Conservation (phyloP, 371 early-diverging fungal species). For the Syncephalastrum sp. region DNA sequence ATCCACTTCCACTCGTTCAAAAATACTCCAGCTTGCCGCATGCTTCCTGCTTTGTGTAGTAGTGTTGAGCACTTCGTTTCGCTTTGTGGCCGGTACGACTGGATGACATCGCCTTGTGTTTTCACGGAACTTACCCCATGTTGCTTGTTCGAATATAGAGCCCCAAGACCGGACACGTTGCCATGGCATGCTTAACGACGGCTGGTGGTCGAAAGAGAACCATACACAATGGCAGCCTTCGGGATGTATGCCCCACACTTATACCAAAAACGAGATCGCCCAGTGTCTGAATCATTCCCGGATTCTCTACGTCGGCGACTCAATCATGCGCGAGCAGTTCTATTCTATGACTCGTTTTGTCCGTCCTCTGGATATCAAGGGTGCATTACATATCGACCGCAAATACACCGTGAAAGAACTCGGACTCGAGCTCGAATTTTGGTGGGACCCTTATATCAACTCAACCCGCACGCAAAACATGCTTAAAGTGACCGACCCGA, state of each 20-base stretch:
- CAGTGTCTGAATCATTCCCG: constrained; percentile 48
- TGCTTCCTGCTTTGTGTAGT: constrained; percentile 13
- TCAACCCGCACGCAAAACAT: constrained; percentile 35
- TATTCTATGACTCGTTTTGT: constrained; percentile 49
- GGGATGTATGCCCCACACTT: constrained; percentile 59
- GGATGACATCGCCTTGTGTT: too few relatives aligned
- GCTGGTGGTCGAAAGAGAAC: constrained; percentile 38
- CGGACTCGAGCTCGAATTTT: constrained; percentile 49
- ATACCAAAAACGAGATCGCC: constrained; percentile 34
- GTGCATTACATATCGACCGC: constrained; percentile 40
- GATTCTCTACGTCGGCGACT: constrained; percentile 67
- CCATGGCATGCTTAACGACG: constrained; percentile 46
- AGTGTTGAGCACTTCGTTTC: constrained; percentile 4
- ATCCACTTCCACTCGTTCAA: constrained; percentile 17
- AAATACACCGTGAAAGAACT: constrained; percentile 23
- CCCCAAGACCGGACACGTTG: constrained; percentile 29
- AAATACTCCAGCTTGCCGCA: constrained; percentile 12
- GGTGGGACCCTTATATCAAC: constrained; percentile 71
- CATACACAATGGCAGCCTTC: constrained; percentile 57
- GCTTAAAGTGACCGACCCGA: constrained; percentile 23
- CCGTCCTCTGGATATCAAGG: constrained; percentile 25
- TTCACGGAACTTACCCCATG: too few relatives aligned
- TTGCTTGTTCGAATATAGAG: constrained; percentile 3
- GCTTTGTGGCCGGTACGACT: background rate
- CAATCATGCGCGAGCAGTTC: constrained; percentile 62